Evolutionary conservation across 2,329 filamentous ascomycete species (phyloP).

Genomic region (Penicillium occitanis): DNA sequence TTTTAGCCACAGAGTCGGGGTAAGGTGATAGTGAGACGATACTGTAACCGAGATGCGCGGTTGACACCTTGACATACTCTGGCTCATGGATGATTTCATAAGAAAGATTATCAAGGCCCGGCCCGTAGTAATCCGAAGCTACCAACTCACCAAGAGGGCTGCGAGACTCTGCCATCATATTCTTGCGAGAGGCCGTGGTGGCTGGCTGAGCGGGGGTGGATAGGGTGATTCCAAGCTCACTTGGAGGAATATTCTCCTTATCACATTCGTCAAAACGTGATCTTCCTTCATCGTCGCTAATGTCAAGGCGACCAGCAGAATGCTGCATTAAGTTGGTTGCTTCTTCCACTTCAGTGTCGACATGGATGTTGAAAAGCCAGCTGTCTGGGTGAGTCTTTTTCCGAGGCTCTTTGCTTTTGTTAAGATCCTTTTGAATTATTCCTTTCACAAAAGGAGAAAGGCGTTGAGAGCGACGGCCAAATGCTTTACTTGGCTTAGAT

Average conservation of each 20-base stretch:
- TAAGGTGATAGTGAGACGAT: not conserved
- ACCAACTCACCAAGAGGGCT: constrained; percentile 67
- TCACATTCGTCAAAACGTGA: constrained; percentile 63
- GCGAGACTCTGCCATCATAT: constrained; percentile 63
- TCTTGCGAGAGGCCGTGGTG: constrained; percentile 36
- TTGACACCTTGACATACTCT: constrained; percentile 34
- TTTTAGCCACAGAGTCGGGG: not conserved
- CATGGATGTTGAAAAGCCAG: constrained; percentile 94
- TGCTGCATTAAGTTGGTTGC: constrained; percentile 93
- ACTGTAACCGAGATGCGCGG: not conserved
- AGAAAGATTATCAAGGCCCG: constrained; percentile 63
- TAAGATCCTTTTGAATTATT: constrained; percentile 48
- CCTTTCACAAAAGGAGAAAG: constrained; percentile 39
- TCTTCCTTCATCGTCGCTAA: constrained; percentile 70
- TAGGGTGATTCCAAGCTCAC: constrained; percentile 59
- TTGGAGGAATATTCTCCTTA: constrained; percentile 91
- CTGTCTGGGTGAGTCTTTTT: constrained; percentile 45
- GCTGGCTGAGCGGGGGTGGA: constrained; percentile 39
- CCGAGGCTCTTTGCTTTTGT: constrained; percentile 10
- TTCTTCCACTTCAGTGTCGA: constrained; percentile 86
- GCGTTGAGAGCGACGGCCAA: constrained; percentile 65
- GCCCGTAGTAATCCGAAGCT: constrained; percentile 65
- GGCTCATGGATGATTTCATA: constrained; percentile 64
- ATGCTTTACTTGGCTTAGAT: constrained; percentile 59
- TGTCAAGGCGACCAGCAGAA: constrained; percentile 80